Percentiles rank a stretch among this genome's conserved stretches.
Evolutionary conservation across 768 basidiomycete species (phyloP).

Genomic region (Kwoniella sp.): DNA sequence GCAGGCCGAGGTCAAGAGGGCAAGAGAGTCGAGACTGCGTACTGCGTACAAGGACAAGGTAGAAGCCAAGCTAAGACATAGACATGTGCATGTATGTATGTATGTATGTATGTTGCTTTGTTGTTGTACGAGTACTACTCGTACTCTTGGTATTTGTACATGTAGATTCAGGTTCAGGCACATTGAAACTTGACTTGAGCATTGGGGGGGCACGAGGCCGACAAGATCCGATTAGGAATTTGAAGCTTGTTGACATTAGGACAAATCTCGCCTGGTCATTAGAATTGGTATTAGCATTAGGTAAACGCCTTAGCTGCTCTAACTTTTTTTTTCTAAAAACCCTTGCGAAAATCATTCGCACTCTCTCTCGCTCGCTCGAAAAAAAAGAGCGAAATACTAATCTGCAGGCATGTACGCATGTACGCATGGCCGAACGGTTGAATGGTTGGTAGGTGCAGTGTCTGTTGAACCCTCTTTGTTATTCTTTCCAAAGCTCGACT

Average conservation of each 20-base stretch:
- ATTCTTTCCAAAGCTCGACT: too few relatives aligned
- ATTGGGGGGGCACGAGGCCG: too few relatives aligned
- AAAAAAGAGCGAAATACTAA: too few relatives aligned
- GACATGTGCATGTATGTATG: too few relatives aligned
- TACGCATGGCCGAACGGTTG: not conserved
- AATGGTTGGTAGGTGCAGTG: not conserved
- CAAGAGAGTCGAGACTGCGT: not conserved
- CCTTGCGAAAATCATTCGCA: not conserved
- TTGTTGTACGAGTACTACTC: too few relatives aligned
- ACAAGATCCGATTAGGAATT: not conserved
- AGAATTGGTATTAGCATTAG: too few relatives aligned
- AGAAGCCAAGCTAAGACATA: slow-evolving; percentile 1
- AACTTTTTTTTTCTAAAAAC: not conserved
- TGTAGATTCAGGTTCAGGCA: not conserved
- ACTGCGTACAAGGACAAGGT: too few relatives aligned
- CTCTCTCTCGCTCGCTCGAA: not conserved
- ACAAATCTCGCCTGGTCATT: not conserved
- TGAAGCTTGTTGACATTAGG: not conserved
- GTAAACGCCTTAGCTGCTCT: not conserved
- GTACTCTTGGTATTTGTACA: not conserved
- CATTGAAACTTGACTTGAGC: not conserved
- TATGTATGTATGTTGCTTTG: too few relatives aligned
- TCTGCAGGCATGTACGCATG: too few relatives aligned
- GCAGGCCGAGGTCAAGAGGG: not conserved
- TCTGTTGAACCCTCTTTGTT: not conserved